These are phyloP conservation scores for Ganoderma boninense DNA, from an alignment of 1,284 basidiomycete species.

Conservation along the genomic window DNA sequence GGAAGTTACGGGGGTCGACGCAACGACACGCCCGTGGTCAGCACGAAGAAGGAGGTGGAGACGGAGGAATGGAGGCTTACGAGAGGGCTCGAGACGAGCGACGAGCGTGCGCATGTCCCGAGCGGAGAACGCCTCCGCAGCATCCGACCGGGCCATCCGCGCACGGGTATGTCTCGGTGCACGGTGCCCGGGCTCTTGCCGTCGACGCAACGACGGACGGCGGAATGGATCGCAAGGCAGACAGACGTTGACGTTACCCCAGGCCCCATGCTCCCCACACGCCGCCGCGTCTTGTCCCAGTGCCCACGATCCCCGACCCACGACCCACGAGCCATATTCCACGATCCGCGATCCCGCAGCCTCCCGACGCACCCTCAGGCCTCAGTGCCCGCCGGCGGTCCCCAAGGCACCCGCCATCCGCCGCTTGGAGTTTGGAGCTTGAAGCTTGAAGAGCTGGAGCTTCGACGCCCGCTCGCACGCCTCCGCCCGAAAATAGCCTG, in stretches of 20 bases:
- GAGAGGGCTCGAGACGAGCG: background rate
- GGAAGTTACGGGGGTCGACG: background rate
- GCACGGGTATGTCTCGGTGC: too few species aligned
- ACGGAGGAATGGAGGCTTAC: background rate
- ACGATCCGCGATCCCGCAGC: background rate
- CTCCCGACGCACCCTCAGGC: background rate
- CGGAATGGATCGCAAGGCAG: too few species aligned
- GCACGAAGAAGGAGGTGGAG: background rate
- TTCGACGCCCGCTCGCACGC: background rate
- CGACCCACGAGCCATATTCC: too few species aligned
- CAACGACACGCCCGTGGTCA: background rate
- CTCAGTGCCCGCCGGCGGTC: background rate
- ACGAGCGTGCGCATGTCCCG: background rate
- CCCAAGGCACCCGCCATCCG: slow-evolving; percentile 6
- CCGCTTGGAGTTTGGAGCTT: too few species aligned
- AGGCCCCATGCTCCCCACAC: background rate
- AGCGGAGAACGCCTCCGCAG: background rate
- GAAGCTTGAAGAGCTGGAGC: too few species aligned
- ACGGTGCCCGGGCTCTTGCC: too few species aligned
- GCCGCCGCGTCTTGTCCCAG: background rate
- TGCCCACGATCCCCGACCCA: too few species aligned
- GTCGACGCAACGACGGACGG: too few species aligned
- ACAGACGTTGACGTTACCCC: background rate
- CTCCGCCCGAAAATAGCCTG: background rate
- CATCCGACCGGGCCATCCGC: background rate